phyloP scores from a whole-genome alignment of 2,329 filamentous ascomycete genomes.

The Ceratocystis cacaofunesta region DNA sequence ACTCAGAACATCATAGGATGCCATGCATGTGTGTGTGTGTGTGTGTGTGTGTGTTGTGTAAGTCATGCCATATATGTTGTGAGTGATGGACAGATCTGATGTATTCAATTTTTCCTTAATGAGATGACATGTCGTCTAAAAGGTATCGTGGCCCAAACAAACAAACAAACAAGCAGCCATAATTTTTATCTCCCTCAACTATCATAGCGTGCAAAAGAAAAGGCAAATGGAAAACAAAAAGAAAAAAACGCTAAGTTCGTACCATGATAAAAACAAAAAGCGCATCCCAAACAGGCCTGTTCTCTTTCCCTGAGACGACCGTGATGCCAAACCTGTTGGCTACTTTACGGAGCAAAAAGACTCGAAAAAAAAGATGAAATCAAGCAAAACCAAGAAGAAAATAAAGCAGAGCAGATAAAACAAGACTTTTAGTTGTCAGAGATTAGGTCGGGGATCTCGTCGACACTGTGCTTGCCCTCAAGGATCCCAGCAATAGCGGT shows the following conservation, averaged over 20 bases:
- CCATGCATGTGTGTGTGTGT: background rate
- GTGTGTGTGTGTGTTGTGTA: background rate
- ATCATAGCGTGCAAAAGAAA: conserved; percentile 5
- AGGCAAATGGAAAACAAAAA: conserved; percentile 9
- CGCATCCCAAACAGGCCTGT: background rate
- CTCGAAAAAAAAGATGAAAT: background rate
- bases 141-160: conserved; percentile 15
- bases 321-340: conserved; percentile 16
- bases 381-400: conserved; percentile 10
- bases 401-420: background rate
- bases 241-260: conserved; percentile 3
- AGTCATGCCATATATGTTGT: background rate
- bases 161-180: background rate
- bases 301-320: conserved; percentile 14
- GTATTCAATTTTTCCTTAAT: conserved; percentile 6
- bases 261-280: background rate
- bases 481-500: conserved; percentile 72
- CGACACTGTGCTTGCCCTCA: conserved; percentile 57
- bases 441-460: conserved; percentile 64
- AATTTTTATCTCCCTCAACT: background rate
- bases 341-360: conserved; percentile 9
- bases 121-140: conserved; percentile 5
- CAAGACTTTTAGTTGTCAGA: conserved; percentile 21
- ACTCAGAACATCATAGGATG: background rate
- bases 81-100: conserved; percentile 6